Base-by-base conservation (phyloP, 192 early-diverging fungal genomes). In the Podila clonocystis region DNA sequence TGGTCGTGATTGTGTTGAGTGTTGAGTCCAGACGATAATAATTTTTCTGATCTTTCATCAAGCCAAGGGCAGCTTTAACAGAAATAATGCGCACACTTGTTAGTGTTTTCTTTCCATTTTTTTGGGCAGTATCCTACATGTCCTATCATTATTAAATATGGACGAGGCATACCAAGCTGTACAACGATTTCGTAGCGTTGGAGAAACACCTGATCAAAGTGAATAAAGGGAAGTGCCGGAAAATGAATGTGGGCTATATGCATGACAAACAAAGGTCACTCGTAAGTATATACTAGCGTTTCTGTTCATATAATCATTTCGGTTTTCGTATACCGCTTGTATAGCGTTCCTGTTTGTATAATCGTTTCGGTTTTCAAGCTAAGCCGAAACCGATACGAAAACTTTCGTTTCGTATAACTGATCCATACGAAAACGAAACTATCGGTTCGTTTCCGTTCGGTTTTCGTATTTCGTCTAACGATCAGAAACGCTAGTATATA, bases 41-140 rank as follows among this genome's bases (percentile, higher is more conserved):
- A n/a, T 80, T 80, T 22, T 73, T 80, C 41, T 80, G 77, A 45
- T 80, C 77, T 28, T 80, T 80, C 77, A 80, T 80, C 33, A 69
- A 38, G n/a, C 77, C 77, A n/a, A 80, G n/a, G 20, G 45, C 77
- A 52, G 70, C 76, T 79, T 48, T 26, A 9, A 9, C 26, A 19
- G 50, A 29, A 22, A 29, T 2, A 4, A 45, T 4, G 12, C 2
- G 38, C 38, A 41, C 9, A 41, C 11, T 15, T 24, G 17, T 20
- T 19, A 57, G 30, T 38, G 22, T 38, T 36, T 58, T 59, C 12
- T 38, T 24, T 20, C 13, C 5, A 24, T 34, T 24, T 38, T 63
- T 52, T 20, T 19, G n/a, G 22, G 62, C 13, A 49, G 11, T 63
- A 12, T n/a, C 24, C 29, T 22, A 26, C 38, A 29, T 11, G 8